Percentiles rank a stretch among this genome's conserved stretches.
Conservation (phyloP, 441 rosid species). For the Biscutella laevigata region DNA sequence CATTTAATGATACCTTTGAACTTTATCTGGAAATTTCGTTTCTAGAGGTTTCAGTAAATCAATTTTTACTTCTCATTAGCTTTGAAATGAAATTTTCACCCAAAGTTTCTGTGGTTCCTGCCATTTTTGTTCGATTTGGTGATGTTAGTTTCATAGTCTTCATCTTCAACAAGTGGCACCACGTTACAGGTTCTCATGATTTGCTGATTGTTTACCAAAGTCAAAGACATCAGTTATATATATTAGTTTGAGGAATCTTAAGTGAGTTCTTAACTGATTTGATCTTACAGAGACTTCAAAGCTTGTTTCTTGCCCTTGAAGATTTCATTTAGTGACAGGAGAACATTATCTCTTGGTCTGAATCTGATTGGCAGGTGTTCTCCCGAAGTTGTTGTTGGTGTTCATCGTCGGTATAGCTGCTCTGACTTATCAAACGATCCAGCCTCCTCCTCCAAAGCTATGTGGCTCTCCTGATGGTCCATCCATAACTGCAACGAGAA, state of each 20-base stretch:
- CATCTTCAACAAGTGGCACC: background rate
- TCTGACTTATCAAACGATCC: conserved; percentile 38
- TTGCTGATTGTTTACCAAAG: background rate
- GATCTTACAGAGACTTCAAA: background rate
- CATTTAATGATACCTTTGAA: background rate
- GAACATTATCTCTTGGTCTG: background rate
- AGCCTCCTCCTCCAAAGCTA: conserved; percentile 42
- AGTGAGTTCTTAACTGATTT: background rate
- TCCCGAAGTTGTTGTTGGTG: conserved; percentile 27
- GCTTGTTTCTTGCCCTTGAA: conserved; percentile 9
- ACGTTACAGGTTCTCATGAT: background rate
- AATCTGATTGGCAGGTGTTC: conserved; percentile 32
- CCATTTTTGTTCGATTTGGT: conserved; percentile 2
- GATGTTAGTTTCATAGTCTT: background rate
- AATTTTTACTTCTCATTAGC: too few relatives aligned
- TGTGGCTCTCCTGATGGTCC: conserved; percentile 47
- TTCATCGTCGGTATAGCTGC: conserved; percentile 35
- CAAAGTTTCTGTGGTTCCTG: too few relatives aligned
- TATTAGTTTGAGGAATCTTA: background rate
- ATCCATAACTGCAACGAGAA: conserved; percentile 44
- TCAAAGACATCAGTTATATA: background rate
- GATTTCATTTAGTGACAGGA: background rate
- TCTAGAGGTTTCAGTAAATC: background rate
- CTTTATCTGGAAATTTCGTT: background rate
- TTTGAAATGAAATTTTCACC: too few relatives aligned